These are phyloP conservation scores for Chalciporus pseudorubinellus DNA, from an alignment of 768 basidiomycete species.

Conservation along the genomic window DNA sequence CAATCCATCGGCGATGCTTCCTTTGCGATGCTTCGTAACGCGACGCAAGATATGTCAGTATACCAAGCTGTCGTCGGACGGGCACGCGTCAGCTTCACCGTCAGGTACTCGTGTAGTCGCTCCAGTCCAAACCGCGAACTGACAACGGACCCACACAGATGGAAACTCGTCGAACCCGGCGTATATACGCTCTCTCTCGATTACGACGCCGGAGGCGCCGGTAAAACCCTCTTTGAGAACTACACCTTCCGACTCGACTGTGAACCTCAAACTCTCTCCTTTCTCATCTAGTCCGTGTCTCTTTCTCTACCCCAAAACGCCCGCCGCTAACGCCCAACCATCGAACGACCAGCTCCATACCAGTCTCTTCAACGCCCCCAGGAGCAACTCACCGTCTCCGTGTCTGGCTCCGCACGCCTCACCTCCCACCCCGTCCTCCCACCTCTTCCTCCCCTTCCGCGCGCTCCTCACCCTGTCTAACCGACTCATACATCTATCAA, in stretches of 20 bases:
- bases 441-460: conserved; percentile 26
- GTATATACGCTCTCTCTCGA: conserved; percentile 57
- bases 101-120: conserved; percentile 38
- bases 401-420: conserved; percentile 57
- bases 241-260: conserved; percentile 51
- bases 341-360: conserved; percentile 44
- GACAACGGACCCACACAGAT: conserved; percentile 40
- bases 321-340: not conserved
- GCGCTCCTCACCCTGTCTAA: conserved; percentile 36
- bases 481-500: conserved; percentile 56
- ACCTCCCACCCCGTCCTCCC: conserved; percentile 15
- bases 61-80: conserved; percentile 58
- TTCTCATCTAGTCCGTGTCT: conserved; percentile 57
- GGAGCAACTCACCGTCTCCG: conserved; percentile 64
- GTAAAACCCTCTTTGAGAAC: conserved; percentile 52
- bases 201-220: conserved; percentile 64
- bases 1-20: conserved; percentile 53
- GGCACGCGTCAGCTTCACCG: conserved; percentile 53
- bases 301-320: not conserved
- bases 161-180: conserved; percentile 43
- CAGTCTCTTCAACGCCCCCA: conserved; percentile 49
- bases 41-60: conserved; percentile 43
- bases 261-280: conserved; percentile 51
- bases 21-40: conserved; percentile 47
- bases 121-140: no score